Conservation (phyloP, 1,284 basidiomycete species). For the Malassezia obtusa region DNA sequence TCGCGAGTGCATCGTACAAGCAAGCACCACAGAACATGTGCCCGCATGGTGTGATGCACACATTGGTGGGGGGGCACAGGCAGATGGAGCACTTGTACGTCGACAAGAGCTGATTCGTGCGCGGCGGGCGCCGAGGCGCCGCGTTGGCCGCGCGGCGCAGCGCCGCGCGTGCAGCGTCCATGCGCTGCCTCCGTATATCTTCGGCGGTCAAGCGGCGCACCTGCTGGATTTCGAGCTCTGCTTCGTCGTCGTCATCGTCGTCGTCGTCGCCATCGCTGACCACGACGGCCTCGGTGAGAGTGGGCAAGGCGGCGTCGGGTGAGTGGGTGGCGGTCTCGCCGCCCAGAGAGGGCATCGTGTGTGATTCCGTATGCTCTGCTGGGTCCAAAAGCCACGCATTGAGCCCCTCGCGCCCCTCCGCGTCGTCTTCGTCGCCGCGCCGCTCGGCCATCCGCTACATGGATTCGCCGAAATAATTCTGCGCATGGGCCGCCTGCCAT, state of each 20-base stretch:
- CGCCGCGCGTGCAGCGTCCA: conserved; percentile 12
- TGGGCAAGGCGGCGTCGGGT: background rate
- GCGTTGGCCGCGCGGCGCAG: background rate
- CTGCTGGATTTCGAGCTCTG: background rate
- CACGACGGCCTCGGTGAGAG: background rate
- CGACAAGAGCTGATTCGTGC: conserved; percentile 23
- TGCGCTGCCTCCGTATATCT: conserved; percentile 3
- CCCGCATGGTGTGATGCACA: conserved; percentile 32
- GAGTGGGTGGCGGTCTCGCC: no score
- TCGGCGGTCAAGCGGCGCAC: background rate
- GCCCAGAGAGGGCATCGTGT: no score
- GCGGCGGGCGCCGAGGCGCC: background rate
- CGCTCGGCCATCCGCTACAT: no score
- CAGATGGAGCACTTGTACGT: conserved; percentile 40
- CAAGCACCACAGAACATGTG: conserved; percentile 42
- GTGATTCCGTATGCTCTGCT: no score
- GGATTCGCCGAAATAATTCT: no score
- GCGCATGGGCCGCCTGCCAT: conserved; percentile 6
- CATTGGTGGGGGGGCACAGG: conserved; percentile 29
- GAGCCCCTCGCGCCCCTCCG: no score
- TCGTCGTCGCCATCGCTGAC: conserved; percentile 8
- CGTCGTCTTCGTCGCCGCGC: no score
- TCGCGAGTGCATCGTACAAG: conserved; percentile 32
- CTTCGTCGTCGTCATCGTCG: background rate
- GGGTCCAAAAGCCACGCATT: no score